Evolutionary conservation across 371 early-diverging fungal genomes (phyloP), one percentile per base, ranked within the genome.

Genomic region (Syncephalastrum monosporum): DNA sequence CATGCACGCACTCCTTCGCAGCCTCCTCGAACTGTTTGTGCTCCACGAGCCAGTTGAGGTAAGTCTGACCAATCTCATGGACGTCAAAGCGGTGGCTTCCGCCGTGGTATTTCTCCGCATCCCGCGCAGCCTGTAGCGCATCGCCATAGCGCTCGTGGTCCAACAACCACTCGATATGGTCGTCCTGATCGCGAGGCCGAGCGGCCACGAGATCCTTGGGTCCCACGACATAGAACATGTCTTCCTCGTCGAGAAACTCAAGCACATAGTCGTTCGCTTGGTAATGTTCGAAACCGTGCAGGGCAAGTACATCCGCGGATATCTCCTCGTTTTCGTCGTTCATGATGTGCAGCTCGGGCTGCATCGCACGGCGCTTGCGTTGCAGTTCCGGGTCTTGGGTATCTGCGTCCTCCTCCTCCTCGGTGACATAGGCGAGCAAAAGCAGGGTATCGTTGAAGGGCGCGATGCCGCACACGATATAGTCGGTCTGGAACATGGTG

Each of bases 161-260:
- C 43, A 91, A 68, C 13, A 94, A 75, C 96, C 97, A 98, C 50
- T 91, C 88, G 54, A 98, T 87, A 58, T 93, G 97, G 75, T 98
- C 97, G 29, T 89, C 87, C 42, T 88, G 53, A 59, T 93, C 95
- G 42, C 96, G 82, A 4, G 91, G 88, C 29, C 85, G 81, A n/a
- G 95, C 96, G 3, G 89, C 79, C 24, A 98, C 84, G 16, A 97
- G 77, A 69, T 96, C 95, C 69, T 94, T 94, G 10, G 97, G 97
- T 8, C 94, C 91, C 43, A 93, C 79, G 1, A 98, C 81, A 63
- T 91, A 94, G 68, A 89, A 95, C 76, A 84, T 78, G 47, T 86
- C 84, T 55, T 82, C 83, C 16, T 77, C 75, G 25, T 77, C 73
- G 45, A 81, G 57, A 59, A 78, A 77, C 13, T 78, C 82, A 33